phyloP scores from a whole-genome alignment of 2,329 filamentous ascomycete genomes.

The Harringtonia lauricola region DNA sequence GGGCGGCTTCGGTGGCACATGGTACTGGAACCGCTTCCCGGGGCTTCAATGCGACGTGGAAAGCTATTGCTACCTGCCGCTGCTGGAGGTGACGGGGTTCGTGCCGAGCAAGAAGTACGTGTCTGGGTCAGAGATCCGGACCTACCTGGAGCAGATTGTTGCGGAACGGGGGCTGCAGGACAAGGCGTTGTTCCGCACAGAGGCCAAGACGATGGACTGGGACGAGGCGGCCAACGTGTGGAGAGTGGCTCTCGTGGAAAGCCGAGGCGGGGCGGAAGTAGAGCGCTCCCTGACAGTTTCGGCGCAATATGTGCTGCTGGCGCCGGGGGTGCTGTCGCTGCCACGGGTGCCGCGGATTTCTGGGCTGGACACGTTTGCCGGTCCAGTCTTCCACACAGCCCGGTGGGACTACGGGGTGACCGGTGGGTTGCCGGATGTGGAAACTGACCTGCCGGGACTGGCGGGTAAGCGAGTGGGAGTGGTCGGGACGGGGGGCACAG shows the following conservation, averaged over 20 bases:
- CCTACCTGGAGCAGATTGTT: conserved; percentile 33
- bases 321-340: conserved; percentile 25
- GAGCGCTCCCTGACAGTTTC: conserved; percentile 19
- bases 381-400: conserved; percentile 46
- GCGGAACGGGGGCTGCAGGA: conserved; percentile 30
- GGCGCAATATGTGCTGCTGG: conserved; percentile 27
- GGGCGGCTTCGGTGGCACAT: conserved; percentile 36
- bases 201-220: conserved; percentile 26
- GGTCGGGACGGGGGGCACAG: conserved; percentile 39
- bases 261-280: background rate
- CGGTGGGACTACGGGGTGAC: conserved; percentile 37
- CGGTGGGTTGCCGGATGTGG: conserved; percentile 26
- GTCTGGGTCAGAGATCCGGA: conserved; percentile 26
- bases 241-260: conserved; percentile 13
- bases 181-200: conserved; percentile 34
- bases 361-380: conserved; percentile 49
- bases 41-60: conserved; percentile 47
- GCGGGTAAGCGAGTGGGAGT: conserved; percentile 34
- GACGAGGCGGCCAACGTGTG: conserved; percentile 21
- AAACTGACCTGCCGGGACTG: conserved; percentile 31
- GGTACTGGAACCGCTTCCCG: conserved; percentile 41
- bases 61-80: conserved; percentile 45
- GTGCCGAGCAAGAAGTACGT: conserved; percentile 38
- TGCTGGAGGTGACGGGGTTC: conserved; percentile 49
- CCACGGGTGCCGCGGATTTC: conserved; percentile 35